Evolutionary conservation across 1,284 basidiomycete species (phyloP), one percentile per base, ranked within the genome.

Genomic region (Leccinum laetum): DNA sequence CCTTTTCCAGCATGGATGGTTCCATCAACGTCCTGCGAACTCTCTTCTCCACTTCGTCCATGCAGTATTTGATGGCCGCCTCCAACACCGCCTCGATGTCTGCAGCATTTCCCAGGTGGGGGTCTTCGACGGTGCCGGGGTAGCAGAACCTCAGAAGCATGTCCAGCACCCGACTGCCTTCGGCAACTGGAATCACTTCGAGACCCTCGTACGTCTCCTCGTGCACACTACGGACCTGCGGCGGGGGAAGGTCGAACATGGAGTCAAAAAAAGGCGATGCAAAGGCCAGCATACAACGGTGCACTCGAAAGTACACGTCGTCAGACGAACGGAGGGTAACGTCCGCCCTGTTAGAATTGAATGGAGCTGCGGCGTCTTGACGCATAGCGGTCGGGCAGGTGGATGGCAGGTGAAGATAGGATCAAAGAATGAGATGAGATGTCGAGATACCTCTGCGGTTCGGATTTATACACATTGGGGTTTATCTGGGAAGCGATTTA

Each of bases 71-170:
- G 18, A 72, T 61, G 4, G 77, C 78, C 1, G 75, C 78, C 52
- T 71, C 71, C 21, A 79, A 62, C 2, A 77, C 69, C 2, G 58
- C 64, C 16, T 75, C 67, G 16, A 75, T 64, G 9, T 73, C 72
- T 16, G 62, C 67, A 26, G 69, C 56, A 53, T 60, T 64, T 18
- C 62, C 49, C 6, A 73, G 56, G 1, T 65, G 61, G 2, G 68
- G 66, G 6, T 68, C 66, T 5, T 66, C 64, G 29, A 76, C 46
- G 18, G 70, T 68, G 29, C 70, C 65, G 0, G 82, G 80, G 65
- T 83, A 82, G 61, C 79, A 79, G 57, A 79, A 72, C 24, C 75
- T 71, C 61, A 82, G 73, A 24, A 82, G 71, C 46, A 68, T 65
- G 37, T 79, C 73, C 60, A 82, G 64, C 8, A 71, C 75, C 26